Evolutionary conservation across 2,329 filamentous ascomycete genomes (phyloP).

Genomic region (Hypoxylon sp.): DNA sequence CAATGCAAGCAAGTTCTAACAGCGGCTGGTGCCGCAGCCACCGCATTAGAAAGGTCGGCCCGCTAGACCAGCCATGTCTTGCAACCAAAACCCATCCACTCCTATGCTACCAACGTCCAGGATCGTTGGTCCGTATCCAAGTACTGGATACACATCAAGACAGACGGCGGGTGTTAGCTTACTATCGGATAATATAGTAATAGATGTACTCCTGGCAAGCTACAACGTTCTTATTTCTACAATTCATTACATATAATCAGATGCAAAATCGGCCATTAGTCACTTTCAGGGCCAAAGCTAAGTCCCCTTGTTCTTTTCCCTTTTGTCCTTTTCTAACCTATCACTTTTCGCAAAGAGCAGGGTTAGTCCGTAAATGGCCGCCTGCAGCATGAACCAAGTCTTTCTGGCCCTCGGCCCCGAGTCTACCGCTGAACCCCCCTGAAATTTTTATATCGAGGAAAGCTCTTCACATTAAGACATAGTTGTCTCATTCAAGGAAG

Average conservation of each 20-base stretch:
- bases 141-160: constrained; percentile 13
- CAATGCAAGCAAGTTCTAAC: constrained; percentile 36
- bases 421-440: constrained; percentile 25
- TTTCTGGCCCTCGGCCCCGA: constrained; percentile 38
- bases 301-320: constrained; percentile 10
- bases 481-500: background rate
- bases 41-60: constrained; percentile 40
- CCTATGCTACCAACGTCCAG: constrained; percentile 25
- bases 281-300: constrained; percentile 7
- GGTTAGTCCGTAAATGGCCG: constrained; percentile 41
- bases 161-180: constrained; percentile 18
- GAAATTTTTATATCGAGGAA: constrained; percentile 17
- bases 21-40: constrained; percentile 35
- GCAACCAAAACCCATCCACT: constrained; percentile 10
- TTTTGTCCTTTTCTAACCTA: constrained; percentile 36
- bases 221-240: background rate
- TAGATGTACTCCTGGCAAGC: background rate
- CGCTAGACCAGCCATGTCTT: constrained; percentile 40
- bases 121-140: constrained; percentile 35
- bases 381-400: constrained; percentile 42
- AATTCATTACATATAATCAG: constrained; percentile 20
- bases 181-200: constrained; percentile 22
- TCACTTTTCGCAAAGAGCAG: constrained; percentile 34
- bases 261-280: constrained; percentile 9
- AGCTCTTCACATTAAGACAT: constrained; percentile 17